Evolutionary conservation across 768 basidiomycete species (phyloP), one percentile per base, ranked within the genome.

Genomic region (Naganishia onofrii): DNA sequence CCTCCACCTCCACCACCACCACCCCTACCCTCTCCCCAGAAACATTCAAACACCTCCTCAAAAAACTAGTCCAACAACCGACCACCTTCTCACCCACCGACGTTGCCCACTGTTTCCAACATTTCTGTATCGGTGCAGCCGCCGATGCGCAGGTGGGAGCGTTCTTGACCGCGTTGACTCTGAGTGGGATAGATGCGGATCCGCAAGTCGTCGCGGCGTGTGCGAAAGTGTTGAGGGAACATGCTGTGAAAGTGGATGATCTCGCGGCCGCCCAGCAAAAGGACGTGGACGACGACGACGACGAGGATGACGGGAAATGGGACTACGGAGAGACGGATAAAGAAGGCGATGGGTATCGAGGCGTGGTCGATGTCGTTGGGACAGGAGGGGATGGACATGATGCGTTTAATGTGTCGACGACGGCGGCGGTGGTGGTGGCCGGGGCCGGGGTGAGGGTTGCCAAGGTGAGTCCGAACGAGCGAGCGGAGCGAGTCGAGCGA

Each of bases 321-420:
- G 77, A 79, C 60, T 79, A 79, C 65, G 55, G 71, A 56, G 74
- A 78, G 29, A 74, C 78, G 8, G 79, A 80, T 54, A 76, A 76
- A 23, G 72, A 75, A 34, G 78, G 78, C 0, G 79, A 80, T 67
- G 78, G 77, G 42, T 79, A 78, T 65, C 60, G 70, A 0, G 80
- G 80, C 0, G 63, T 77, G 53, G 86, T 89, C 26, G 91, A 94
- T 79, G 91, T 95, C 69, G 93, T 95, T 26, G 93, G 93, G 1
- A 93, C 92, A 0, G 93, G 95, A 13, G 95, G 96, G 8, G 96
- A 97, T 81, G 93, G 93, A 0, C 88, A 93, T 81, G 91, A 97
- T 76, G 89, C 94, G 0, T 97, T 93, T 85, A 97, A 98, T 78
- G 94, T 97, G 65, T 94, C 92, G 78, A 97, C 95, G 0, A 89